phyloP scores from a whole-genome alignment of 257 asterid genomes.

The Solanum sitiens region DNA sequence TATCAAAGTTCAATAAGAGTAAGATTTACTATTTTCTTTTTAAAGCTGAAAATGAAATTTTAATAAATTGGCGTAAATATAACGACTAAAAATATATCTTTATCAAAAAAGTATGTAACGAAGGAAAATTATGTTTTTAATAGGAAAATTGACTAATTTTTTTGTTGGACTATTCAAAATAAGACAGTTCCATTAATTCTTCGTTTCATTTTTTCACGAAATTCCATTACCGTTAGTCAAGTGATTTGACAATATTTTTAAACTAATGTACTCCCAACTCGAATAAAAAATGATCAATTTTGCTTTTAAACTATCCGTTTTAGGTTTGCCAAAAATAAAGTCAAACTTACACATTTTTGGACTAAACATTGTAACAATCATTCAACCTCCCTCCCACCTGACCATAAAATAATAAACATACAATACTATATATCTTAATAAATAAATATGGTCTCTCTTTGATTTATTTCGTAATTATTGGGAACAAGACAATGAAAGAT shows the following conservation, averaged over 20 bases:
- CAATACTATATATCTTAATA: neutral
- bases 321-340: no score
- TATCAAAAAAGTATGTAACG: neutral
- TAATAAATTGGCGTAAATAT: no score
- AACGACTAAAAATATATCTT: neutral
- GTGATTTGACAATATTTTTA: neutral
- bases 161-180: neutral
- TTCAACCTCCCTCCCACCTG: neutral
- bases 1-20: no score
- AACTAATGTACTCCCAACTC: neutral
- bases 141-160: neutral
- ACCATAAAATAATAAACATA: neutral
- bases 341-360: neutral
- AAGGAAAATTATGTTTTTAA: neutral
- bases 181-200: neutral
- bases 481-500: neutral
- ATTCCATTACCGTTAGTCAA: neutral
- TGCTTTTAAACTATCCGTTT: neutral
- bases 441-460: neutral
- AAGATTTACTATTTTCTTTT: neutral
- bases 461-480: neutral
- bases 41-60: neutral
- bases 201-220: neutral
- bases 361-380: neutral
- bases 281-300: neutral